phyloP scores from a whole-genome alignment of 768 basidiomycete species.

The Auricularia sp. region DNA sequence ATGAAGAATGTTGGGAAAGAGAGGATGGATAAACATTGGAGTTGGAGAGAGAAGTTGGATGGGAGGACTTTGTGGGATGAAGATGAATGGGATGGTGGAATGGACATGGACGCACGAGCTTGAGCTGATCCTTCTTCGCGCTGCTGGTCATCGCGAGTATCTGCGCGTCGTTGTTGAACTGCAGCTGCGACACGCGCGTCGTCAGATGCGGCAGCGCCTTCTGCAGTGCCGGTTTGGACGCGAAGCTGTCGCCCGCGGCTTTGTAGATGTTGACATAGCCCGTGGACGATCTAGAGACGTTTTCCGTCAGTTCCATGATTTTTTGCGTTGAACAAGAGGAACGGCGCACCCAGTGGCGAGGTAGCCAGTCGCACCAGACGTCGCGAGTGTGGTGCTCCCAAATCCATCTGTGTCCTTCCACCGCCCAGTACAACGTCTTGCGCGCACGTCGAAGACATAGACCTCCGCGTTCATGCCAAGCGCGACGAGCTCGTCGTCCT shows the following conservation, averaged over 20 bases:
- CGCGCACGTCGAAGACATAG: slow-evolving; percentile 85
- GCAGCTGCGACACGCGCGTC: slow-evolving; percentile 68
- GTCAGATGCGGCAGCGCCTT: slow-evolving; percentile 84
- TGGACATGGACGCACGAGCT: slow-evolving; percentile 63
- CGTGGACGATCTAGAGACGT: slow-evolving; percentile 80
- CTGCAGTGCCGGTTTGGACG: slow-evolving; percentile 54
- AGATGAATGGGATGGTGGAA: too few relatives aligned
- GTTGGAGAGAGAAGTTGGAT: too few relatives aligned
- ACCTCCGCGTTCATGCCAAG: slow-evolving; percentile 73
- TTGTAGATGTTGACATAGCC: slow-evolving; percentile 91
- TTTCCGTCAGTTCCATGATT: slow-evolving; percentile 32
- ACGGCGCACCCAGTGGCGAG: slow-evolving; percentile 62
- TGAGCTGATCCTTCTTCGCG: slow-evolving; percentile 82
- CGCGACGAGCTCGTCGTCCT: slow-evolving; percentile 44
- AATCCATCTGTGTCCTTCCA: slow-evolving; percentile 88
- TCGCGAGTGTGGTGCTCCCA: slow-evolving; percentile 44
- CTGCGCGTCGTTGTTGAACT: slow-evolving; percentile 84
- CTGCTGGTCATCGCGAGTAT: slow-evolving; percentile 82
- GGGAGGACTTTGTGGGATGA: too few relatives aligned
- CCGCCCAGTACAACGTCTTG: slow-evolving; percentile 61
- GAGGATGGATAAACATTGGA: background rate
- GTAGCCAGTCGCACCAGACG: slow-evolving; percentile 38
- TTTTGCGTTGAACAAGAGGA: background rate
- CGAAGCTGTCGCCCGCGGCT: slow-evolving; percentile 27
- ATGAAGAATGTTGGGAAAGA: background rate